Conservation (phyloP, 768 basidiomycete species). For the Sarcodon sp. region DNA sequence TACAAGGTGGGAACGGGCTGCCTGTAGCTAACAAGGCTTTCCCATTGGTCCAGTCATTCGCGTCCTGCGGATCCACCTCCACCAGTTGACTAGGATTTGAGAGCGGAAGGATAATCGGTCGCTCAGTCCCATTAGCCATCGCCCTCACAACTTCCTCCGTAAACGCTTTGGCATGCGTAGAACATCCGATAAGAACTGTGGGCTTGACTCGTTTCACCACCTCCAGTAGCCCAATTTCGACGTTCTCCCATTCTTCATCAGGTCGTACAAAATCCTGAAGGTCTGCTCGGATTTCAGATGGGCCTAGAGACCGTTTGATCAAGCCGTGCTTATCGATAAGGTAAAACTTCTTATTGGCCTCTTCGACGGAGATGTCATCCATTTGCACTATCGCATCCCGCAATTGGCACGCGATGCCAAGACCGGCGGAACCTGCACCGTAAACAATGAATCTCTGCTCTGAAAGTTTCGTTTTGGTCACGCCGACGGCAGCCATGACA, state of each 20-base stretch:
- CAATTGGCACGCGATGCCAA: constrained; percentile 68
- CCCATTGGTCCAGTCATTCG: constrained; percentile 69
- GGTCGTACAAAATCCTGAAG: constrained; percentile 43
- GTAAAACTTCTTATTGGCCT: constrained; percentile 59
- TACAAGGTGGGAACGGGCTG: constrained; percentile 68
- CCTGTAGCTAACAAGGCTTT: constrained; percentile 76
- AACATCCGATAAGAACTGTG: constrained; percentile 78
- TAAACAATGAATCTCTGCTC: constrained; percentile 73
- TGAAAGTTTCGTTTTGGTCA: constrained; percentile 48
- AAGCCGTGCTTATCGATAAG: constrained; percentile 61
- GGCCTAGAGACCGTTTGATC: constrained; percentile 35
- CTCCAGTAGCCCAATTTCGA: constrained; percentile 44
- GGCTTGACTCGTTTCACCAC: constrained; percentile 64
- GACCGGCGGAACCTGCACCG: constrained; percentile 73
- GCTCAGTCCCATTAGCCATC: constrained; percentile 55
- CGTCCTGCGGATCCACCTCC: constrained; percentile 61
- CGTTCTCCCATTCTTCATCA: constrained; percentile 41
- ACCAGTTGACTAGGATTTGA: constrained; percentile 71
- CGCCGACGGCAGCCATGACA: constrained; percentile 53
- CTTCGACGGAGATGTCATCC: constrained; percentile 32
- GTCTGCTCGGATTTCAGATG: constrained; percentile 29
- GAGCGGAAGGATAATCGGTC: constrained; percentile 77
- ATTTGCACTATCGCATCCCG: constrained; percentile 59
- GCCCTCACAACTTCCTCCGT: constrained; percentile 55
- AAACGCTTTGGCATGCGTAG: constrained; percentile 69